Evolutionary conservation across 2,329 filamentous ascomycete genomes (phyloP).

Genomic region (Chaetomiaceae sp.): DNA sequence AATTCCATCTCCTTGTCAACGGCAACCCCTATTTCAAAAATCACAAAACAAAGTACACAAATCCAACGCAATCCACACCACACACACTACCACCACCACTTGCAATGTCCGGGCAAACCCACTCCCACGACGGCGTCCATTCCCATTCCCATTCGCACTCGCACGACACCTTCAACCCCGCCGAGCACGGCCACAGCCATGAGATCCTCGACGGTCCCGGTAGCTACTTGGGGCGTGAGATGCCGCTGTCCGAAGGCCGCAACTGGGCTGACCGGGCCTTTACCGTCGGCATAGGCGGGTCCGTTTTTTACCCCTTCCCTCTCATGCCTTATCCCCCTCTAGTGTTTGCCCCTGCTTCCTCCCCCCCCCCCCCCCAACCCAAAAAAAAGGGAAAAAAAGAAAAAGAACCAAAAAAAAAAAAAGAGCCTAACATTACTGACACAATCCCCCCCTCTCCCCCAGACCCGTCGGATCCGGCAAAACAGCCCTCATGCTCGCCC

Average conservation of each 20-base stretch:
- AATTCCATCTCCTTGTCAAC: no score
- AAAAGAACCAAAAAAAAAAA: no score
- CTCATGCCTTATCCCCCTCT: not conserved
- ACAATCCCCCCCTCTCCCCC: not conserved
- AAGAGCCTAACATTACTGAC: no score
- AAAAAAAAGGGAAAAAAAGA: no score
- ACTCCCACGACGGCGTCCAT: slow-evolving; percentile 28
- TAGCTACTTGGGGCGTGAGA: slow-evolving; percentile 82
- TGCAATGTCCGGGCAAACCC: slow-evolving; percentile 16
- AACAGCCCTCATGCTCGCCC: slow-evolving; percentile 91
- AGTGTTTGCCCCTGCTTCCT: not conserved
- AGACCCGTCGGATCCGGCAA: slow-evolving; percentile 97
- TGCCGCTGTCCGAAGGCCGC: slow-evolving; percentile 86
- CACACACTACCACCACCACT: no score
- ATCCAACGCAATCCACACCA: no score
- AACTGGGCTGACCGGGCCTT: slow-evolving; percentile 88
- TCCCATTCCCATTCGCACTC: slow-evolving; percentile 48
- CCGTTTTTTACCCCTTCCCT: slow-evolving; percentile 23
- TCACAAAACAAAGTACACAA: not conserved
- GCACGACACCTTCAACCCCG: slow-evolving; percentile 53
- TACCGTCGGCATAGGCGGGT: slow-evolving; percentile 98
- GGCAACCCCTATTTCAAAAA: not conserved
- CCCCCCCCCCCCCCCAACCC: no score
- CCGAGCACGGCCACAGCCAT: slow-evolving; percentile 88
- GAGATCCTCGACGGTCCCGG: slow-evolving; percentile 93